Conservation (phyloP, 257 asterid genomes). For the Solanum commersonii region DNA sequence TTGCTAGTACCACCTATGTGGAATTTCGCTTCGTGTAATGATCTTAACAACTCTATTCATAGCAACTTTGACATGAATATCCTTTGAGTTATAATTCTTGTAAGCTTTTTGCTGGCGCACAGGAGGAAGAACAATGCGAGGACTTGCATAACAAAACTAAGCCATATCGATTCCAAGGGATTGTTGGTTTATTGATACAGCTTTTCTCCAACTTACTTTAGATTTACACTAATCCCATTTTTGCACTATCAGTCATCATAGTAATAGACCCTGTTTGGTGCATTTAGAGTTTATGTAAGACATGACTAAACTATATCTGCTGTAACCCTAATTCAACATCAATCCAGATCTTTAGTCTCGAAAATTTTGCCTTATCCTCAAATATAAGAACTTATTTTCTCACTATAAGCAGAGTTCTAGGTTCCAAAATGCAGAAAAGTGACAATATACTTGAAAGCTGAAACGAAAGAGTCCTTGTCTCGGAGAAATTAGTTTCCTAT, state of each 20-base stretch:
- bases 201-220: background rate
- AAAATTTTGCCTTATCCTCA: background rate
- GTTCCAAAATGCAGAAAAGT: background rate
- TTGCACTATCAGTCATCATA: background rate
- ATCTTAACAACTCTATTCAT: background rate
- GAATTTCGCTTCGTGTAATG: background rate
- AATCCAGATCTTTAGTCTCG: background rate
- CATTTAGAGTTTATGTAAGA: background rate
- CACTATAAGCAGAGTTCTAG: background rate
- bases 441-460: background rate
- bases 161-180: background rate
- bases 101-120: background rate
- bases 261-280: background rate
- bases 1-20: background rate
- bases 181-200: background rate
- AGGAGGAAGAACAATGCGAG: background rate
- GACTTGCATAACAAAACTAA: background rate
- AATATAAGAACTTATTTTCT: background rate
- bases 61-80: background rate
- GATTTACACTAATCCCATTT: background rate
- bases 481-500: background rate
- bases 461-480: background rate
- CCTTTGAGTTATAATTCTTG: background rate
- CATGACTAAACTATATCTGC: background rate
- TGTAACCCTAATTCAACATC: background rate